Percentiles rank a stretch among this genome's conserved stretches.
Conservation (phyloP, 2,329 filamentous ascomycete species). For the Pseudogymnoascus sp. region DNA sequence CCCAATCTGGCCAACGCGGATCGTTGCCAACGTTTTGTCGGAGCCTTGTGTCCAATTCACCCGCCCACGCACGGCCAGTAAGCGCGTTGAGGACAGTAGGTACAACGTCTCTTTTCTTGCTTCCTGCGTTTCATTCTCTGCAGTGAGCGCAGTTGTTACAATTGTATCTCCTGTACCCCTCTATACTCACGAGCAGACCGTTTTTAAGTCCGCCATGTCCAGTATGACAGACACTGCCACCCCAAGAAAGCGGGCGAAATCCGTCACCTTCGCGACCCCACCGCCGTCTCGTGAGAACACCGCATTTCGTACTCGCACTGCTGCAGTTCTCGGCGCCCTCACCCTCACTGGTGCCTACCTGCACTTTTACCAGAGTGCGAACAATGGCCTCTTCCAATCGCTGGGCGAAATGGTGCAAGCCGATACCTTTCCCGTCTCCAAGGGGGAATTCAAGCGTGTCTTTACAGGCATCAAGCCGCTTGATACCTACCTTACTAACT, state of each 20-base stretch:
- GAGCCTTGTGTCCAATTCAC: not conserved
- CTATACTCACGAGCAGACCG: not conserved
- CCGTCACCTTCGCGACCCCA: not conserved
- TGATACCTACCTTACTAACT: not conserved
- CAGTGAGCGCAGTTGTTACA: not conserved
- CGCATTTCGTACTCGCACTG: not conserved
- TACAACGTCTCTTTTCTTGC: not conserved
- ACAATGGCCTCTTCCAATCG: not conserved
- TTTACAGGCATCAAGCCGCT: conserved; percentile 11
- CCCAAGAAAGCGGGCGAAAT: not conserved
- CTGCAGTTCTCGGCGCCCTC: not conserved
- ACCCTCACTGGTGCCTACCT: not conserved
- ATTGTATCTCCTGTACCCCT: not conserved
- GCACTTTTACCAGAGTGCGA: not conserved
- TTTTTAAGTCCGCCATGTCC: not conserved
- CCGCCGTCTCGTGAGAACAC: not conserved
- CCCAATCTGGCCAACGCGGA: conserved; percentile 1
- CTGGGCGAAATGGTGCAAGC: not conserved
- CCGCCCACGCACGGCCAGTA: conserved; percentile 2
- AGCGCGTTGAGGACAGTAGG: not conserved
- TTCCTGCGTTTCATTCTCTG: not conserved
- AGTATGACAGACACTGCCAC: not conserved
- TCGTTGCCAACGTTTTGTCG: not conserved
- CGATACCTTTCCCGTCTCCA: not conserved
- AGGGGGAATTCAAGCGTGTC: conserved; percentile 3